Base-by-base conservation (phyloP, 2,329 filamentous ascomycete genomes). In the Dactylellina cionopaga region DNA sequence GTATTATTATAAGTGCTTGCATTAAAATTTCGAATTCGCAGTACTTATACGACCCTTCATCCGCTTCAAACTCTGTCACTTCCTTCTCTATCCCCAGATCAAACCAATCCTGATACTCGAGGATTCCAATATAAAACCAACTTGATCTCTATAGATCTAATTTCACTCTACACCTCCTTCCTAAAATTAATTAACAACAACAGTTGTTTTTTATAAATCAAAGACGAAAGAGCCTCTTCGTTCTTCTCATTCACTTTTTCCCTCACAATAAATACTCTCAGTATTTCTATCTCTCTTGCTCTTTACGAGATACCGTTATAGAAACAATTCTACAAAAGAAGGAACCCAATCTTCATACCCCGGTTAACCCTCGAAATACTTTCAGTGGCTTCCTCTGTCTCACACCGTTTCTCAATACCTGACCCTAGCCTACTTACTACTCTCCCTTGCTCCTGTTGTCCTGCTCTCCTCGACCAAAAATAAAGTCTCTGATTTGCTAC, bases 31-130 rank as follows among this genome's bases (percentile, higher is more conserved):
- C 24, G 47, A 58, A 56, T 63, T 70, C 58, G 43, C 72, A 75
- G 74, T 74, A 75, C 68, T 74, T 74, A 74, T 74, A 74, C 56
- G 56, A 56, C 68, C 58, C 70, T 70, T 74, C 74, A 58, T 68
- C 74, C 75, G 74, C 75, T 46, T 74, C 71, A 68, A n/a, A 65
- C 70, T 71, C 58, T 66, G 51, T 41, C 62, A 66, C 56, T 69
- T 69, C 65, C 59, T 52, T 63, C 59, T 43, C 65, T 63, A 63
- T 56, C 46, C 56, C 25, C 47, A 62, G 49, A 47, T 63, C 65
- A 63, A 62, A 70, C 24, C 65, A 63, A 62, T 44, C 65, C 41
- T 70, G 65, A 70, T 49, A 70, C 65, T 62, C 56, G 47, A 58
- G 56, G 49, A 56, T 59, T 49, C 47, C 56, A 63, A 70, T 63